Base-by-base conservation (phyloP, 1,284 basidiomycete genomes). In the Lignosus rhinocerotis region DNA sequence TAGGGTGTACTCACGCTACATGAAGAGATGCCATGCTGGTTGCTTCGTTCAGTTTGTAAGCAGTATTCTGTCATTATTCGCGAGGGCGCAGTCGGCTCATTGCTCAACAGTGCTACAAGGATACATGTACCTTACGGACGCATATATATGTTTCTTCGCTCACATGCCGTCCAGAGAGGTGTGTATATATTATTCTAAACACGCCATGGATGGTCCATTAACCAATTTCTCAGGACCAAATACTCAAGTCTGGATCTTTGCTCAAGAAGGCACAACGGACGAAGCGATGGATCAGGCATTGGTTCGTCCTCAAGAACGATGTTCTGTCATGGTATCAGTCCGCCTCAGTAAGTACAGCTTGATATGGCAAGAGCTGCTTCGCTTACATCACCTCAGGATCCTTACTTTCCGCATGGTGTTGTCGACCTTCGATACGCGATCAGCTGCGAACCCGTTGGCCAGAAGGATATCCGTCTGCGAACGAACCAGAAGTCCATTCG, bases 371-470 rank as follows among this genome's bases (percentile, higher is more conserved):
- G 12, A 3, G 31, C 4, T 36, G 21, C 14, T n/a, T 30, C 14
- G 5, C 51, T 53, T 9, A 47, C 2, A 36, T 21, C 19, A 34
- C 41, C 11, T 31, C 64, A 94, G 87, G 94, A 98, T 67, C 95
- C 94, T 0, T 99, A 98, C 75, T 98, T 99, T 73, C 93, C 96
- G 7, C 92, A 95, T 64, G 96, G 95, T 21, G 95, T 97, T 58
- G 83, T 97, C 34, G 94, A 97, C 67, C 78, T 99, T 33, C 92
- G 95, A 62, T 97, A 98, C 72, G 92, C 93, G 2, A 90, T 93
- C 38, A 86, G 88, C 21, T 94, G 96, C 69, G 95, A 98, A 60
- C 76, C 90, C 1, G 71, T 82, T 12, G 82, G 84, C 17, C 87
- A 93, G 66, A 88, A 81, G 63, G 87, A 86, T 31, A 87, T 96